Base-by-base conservation (phyloP, 768 basidiomycete genomes). In the Leccinum ochraceum region DNA sequence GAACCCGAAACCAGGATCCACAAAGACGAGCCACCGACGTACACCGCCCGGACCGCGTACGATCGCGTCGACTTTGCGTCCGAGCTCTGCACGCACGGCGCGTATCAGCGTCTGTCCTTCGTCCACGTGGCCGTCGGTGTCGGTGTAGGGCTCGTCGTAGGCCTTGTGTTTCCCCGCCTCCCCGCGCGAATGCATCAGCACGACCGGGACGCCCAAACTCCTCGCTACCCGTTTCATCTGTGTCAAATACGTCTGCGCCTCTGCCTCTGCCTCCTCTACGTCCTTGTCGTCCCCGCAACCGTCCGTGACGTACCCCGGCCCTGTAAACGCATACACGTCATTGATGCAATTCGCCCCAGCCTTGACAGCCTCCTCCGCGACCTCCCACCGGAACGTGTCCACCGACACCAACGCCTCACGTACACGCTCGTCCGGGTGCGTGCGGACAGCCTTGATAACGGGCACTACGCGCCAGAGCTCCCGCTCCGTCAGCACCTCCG, bases 1-100 rank as follows among this genome's bases (percentile, higher is more conserved):
- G 73, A 98, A 99, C 36, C 97, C 96, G 56, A 98, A 77, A 0
- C 96, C 96, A 3, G 96, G 93, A 76, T 98, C 97, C 26, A 89
- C 82, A 56, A 98, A 81, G 62, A 98, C 85, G 60, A 92, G 81
- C 96, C 96, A 98, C 54, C 91, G 77, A 58, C 92, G 80, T 10
- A 98, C 75, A 0, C 94, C 92, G 1, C 86, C 87, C 53, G 74
- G 78, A 0, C 88, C 89, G 30, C 77, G 80, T 24, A 97, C 81
- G 26, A 90, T 83, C 9, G 71, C 66, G 10, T 87, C 80, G 1
- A 94, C 83, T 66, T 87, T 88, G 44, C 73, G 75, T 0, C 89
- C 90, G 2, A 95, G 81, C 71, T 98, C 95, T 0, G 74, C 67
- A 8, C 83, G 78, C 0, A 98, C 86, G 17, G 86, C 92, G 24